Evolutionary conservation across 805 yeast species (phyloP), one percentile per base, ranked within the genome.

Genomic region (Sugiyamaella valdiviana): DNA sequence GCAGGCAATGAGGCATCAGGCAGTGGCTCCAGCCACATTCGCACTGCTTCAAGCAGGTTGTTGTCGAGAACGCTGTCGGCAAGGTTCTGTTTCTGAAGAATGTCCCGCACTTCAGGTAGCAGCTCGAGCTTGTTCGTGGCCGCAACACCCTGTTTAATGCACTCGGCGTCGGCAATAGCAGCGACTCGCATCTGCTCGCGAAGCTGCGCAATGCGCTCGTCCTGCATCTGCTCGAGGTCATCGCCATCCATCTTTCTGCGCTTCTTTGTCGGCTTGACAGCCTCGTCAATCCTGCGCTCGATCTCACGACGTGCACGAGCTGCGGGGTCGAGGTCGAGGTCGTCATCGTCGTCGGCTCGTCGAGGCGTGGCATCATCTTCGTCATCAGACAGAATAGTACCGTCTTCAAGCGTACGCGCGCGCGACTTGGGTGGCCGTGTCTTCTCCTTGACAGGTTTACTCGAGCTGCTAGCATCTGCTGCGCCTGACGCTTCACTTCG

Each of bases 1-100:
- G 96, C 90, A n/a, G 99, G 99, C 68, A 93, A 75, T 9, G 96
- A 87, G 41, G 95, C 95, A 73, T 95, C 98, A 2, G 99, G 99
- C 59, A 93, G 75, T 24, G 99, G 99, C 67, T 93, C 99, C 50
- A 93, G 74, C 99, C 99, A 93, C 64, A 88, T 82, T 58, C 98
- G 78, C 22, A 93, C 90, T 44, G 95, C 91, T 60, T 91, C 97
- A 51, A 93, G 73, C 58, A 93, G 68, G 66, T 93, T 93, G 65
- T 93, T 93, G 70, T 93, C 99, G 61, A 93, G 74, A 51, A 93
- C 87, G 23, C 95, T 84, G 62, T 91, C 96, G 29, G 95, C 90
- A 58, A 93, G 73, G 63, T 83, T 85, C 2, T 88, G 88, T 69
- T 88, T 84, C 22, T 87, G 74, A 60, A 93, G 70, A 2, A 85